phyloP scores from a whole-genome alignment of 805 yeast genomes.

The Komagataella ulmi region DNA sequence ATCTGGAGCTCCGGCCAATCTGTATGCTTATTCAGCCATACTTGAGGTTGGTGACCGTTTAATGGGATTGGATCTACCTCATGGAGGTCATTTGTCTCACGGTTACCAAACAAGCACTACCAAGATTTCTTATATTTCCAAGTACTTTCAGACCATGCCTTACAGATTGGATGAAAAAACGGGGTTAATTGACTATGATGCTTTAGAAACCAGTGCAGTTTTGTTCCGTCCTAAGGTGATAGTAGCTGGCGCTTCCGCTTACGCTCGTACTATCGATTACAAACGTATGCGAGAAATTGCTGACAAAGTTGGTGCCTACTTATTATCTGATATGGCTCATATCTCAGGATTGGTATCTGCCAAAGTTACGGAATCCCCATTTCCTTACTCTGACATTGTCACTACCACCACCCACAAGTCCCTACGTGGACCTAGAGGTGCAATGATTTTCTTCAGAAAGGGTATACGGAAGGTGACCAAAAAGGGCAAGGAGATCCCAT shows the following conservation, averaged over 20 bases:
- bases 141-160: conserved; percentile 96
- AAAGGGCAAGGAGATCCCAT: conserved; percentile 73
- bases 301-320: conserved; percentile 85
- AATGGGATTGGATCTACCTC: conserved; percentile 97
- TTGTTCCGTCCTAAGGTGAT: conserved; percentile 89
- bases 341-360: conserved; percentile 94
- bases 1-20: conserved; percentile 94
- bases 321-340: conserved; percentile 94
- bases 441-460: conserved; percentile 94
- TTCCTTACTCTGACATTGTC: conserved; percentile 87
- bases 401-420: conserved; percentile 98
- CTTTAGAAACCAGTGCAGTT: conserved; percentile 65
- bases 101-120: conserved; percentile 89
- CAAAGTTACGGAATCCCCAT: conserved; percentile 87
- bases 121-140: conserved; percentile 84
- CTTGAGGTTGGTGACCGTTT: conserved; percentile 83
- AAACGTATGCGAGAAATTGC: conserved; percentile 83
- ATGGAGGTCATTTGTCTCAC: conserved; percentile 96
- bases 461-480: conserved; percentile 78
- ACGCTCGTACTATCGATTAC: conserved; percentile 84
- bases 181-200: conserved; percentile 87
- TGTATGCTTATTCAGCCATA: conserved; percentile 83
- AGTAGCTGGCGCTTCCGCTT: conserved; percentile 97
- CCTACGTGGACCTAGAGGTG: conserved; percentile 97
- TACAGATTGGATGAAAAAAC: conserved; percentile 79